Base-by-base conservation (phyloP, 108 stramenopile species). In the Cyclotella cryptica region DNA sequence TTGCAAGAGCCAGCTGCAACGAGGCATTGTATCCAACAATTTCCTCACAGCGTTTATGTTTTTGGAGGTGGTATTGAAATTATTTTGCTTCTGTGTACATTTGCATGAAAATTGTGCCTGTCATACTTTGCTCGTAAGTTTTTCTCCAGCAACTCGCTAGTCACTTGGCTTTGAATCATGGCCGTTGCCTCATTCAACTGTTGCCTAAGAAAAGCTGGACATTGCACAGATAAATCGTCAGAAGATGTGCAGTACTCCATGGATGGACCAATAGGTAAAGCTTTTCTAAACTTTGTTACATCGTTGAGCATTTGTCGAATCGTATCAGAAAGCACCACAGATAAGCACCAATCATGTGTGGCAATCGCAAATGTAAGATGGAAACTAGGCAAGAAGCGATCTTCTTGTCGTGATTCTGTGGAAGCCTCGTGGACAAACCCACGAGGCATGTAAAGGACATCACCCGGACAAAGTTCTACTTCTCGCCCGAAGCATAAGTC, bases 311-410 rank as follows among this genome's bases (percentile, higher is more conserved):
- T 86, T 22, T 69, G 41, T 71, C 77, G 52, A 17, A 72, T 71
- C 12, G 64, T 69, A 22, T 77, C 74, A 11, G 80, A 45, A 17
- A 95, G 49, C 27, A 88, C 66, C 17, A 83, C 81, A 11, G 89
- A 85, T 47, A 89, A 44, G n/a, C 89, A 87, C 94, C 94, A 95
- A 84, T 95, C 94, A 79, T 93, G 91, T 8, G 94, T 95, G 21
- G 94, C 91, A 19, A 95, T 60, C 8, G 94, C 94, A 65, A 93
- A 42, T 21, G 94, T 95, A 6, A 84, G 63, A 71, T 95, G 94
- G 66, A 92, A 92, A 67, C 89, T 91, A 62, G 88, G 81, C 24
- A 59, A 21, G 51, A 60, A 52, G 7, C 54, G 70, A 30, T 51
- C 21, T 1, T 64, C 77, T n/a, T 60, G 47, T n/a, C 8, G 42